Base-by-base conservation (phyloP, 2,329 filamentous ascomycete genomes). In the Nemania sp. region DNA sequence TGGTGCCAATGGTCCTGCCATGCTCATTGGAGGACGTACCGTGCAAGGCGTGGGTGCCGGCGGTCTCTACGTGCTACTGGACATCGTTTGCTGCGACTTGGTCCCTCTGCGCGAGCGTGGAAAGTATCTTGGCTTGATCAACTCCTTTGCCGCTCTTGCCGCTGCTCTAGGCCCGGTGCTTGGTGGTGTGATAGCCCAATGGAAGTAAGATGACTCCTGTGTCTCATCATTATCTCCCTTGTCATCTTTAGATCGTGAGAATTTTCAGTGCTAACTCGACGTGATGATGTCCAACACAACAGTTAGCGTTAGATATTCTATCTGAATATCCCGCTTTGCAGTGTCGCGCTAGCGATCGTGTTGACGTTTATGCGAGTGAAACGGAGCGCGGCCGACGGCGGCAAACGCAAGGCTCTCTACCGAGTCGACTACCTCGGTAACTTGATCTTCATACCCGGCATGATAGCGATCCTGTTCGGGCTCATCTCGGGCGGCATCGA, bases 61-160 rank as follows among this genome's bases (percentile, higher is more conserved):
- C 1, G 65, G 64, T 12, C 35, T 69, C 53, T 71, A 73, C 49
- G 67, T 79, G 13, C 69, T 83, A 0, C 68, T 75, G 1, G 78
- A 83, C 25, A 74, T 82, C 45, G 76, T 84, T 10, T 71, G 80
- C 12, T 79, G 74, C 48, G 82, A 84, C 54, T 65, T 84, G 2
- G 75, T 83, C 0, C 78, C 81, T 0, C 69, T 83, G 6, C 70
- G 77, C 1, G 71, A 81, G 55, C 71, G 81, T 43, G 77, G 77
- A 1, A 74, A 75, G 4, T 81, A 75, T 48, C 63, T 76, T 13
- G 71, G 67, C 1, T 60, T 75, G 2, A 63, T 77, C 2, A 52
- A 73, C 15, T 57, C 69, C 7, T 59, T 70, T 0, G 69, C 68
- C 49, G 69, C 66, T 4, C 43, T 79, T 5, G 77, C 72, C 0